Evolutionary conservation across 257 asterid genomes (phyloP), one percentile per base, ranked within the genome.

Genomic region (Solanum etuberosum): DNA sequence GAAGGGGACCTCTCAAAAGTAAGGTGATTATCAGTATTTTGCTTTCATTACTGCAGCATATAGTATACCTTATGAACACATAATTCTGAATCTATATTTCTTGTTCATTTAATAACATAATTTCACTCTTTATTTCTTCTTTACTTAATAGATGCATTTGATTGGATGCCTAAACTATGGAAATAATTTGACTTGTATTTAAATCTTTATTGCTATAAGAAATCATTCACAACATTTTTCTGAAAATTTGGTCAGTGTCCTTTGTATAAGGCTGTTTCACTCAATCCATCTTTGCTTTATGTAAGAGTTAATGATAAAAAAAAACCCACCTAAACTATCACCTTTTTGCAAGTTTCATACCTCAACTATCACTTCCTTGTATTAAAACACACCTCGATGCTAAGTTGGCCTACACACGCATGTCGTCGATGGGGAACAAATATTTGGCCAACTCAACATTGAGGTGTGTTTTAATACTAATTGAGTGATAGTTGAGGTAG

Each of bases 1-100:
- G 99, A 96, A 93, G 98, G 99, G 87, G 83, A 95, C 93, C 91
- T 95, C 85, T 92, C 98, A 81, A 94, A 92, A 92, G 95, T 96
- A 88, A 94, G 99, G 99, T 96, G 93, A 92, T 91, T 86, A 90
- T 46, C 85, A 48, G 29, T 80, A 80, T 29, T 18, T 80, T 80
- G 68, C 85, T 80, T 27, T 76, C 59, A 38, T 5, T 74, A 74
- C 34, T 74, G 83, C 54, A 74, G 54, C 57, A 74, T 37, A 23
- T 38, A 74, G 67, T 13, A 80, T 80, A 46, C 67, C 42, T 78
- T 46, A 14, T 7, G 27, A 25, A 78, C 40, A 2, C 57, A 77
- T 77, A 25, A 18, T 37, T 10, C 32, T 23, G 31, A 73, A 73
- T 10, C 82, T 74, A 21, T 38, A 38, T 38, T 35, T 35, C 18